These are phyloP conservation scores for Cryptococcus floricola DNA, from an alignment of 1,284 basidiomycete genomes.

Conservation along the genomic window DNA sequence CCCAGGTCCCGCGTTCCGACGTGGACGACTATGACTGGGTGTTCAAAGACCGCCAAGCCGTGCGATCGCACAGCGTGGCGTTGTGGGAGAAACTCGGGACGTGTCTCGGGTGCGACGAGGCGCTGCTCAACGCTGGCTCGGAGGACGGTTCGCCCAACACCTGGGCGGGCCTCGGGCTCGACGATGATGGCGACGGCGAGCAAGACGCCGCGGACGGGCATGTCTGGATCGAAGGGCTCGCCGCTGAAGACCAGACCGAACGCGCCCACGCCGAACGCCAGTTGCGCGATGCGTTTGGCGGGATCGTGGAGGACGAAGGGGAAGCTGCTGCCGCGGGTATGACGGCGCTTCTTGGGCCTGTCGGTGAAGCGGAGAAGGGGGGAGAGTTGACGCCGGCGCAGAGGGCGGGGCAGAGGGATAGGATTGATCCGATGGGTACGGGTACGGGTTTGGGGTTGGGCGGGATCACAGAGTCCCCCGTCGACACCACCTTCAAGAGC, in stretches of 20 bases:
- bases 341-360: slow-evolving; percentile 34
- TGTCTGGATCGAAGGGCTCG: slow-evolving; percentile 44
- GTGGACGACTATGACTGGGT: slow-evolving; percentile 46
- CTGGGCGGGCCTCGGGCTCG: slow-evolving; percentile 41
- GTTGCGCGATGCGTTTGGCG: slow-evolving; percentile 26
- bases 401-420: slow-evolving; percentile 14
- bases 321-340: slow-evolving; percentile 27
- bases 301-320: slow-evolving; percentile 33
- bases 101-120: slow-evolving; percentile 46
- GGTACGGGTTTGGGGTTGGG: slow-evolving; percentile 1
- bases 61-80: slow-evolving; percentile 34
- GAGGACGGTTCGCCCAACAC: slow-evolving; percentile 36
- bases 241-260: slow-evolving; percentile 29
- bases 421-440: slow-evolving; percentile 19
- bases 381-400: slow-evolving; percentile 27
- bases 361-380: slow-evolving; percentile 28
- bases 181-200: slow-evolving; percentile 32
- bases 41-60: slow-evolving; percentile 35
- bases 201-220: slow-evolving; percentile 27
- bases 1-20: slow-evolving; percentile 26
- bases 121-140: slow-evolving; percentile 44
- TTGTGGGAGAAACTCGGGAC: slow-evolving; percentile 47
- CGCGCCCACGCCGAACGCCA: slow-evolving; percentile 19
- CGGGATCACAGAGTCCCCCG: too few relatives aligned
- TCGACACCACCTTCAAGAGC: too few relatives aligned